phyloP scores from a whole-genome alignment of 768 basidiomycete species.

The Rhodotorula taiwanensis region DNA sequence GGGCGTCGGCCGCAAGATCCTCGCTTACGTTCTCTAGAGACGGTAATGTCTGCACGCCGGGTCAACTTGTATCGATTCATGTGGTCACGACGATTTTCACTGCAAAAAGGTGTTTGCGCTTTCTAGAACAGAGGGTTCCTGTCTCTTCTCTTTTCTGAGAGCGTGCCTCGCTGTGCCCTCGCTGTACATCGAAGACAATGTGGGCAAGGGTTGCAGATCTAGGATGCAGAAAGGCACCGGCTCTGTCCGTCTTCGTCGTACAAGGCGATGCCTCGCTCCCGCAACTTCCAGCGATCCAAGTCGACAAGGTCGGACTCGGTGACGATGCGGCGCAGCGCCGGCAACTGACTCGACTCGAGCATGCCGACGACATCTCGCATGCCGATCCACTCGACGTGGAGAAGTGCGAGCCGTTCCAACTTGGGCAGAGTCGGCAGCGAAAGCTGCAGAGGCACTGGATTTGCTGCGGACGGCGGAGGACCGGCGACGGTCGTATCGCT shows the following conservation, averaged over 20 bases:
- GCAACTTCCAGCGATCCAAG: not conserved
- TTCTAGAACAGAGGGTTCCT: no score
- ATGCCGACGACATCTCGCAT: not conserved
- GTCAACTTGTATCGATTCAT: no score
- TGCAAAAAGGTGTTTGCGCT: no score
- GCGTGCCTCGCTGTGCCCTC: no score
- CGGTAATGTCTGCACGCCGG: no score
- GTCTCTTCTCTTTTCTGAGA: no score
- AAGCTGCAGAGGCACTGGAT: not conserved
- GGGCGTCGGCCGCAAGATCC: not conserved
- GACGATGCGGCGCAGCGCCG: not conserved
- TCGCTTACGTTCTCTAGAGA: constrained; percentile 13
- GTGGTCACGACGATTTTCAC: no score
- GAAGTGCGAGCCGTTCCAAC: not conserved
- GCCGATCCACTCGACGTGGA: not conserved
- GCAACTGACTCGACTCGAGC: not conserved
- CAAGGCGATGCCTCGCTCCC: not conserved
- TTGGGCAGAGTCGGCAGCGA: not conserved
- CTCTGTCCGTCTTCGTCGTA: not conserved
- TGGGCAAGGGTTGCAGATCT: no score
- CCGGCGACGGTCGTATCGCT: not conserved
- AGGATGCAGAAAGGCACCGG: no score
- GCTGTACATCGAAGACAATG: no score
- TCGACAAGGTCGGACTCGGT: not conserved
- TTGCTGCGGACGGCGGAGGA: not conserved